phyloP scores from a whole-genome alignment of 164 flowering plant genomes.

The Vitis riparia region DNA sequence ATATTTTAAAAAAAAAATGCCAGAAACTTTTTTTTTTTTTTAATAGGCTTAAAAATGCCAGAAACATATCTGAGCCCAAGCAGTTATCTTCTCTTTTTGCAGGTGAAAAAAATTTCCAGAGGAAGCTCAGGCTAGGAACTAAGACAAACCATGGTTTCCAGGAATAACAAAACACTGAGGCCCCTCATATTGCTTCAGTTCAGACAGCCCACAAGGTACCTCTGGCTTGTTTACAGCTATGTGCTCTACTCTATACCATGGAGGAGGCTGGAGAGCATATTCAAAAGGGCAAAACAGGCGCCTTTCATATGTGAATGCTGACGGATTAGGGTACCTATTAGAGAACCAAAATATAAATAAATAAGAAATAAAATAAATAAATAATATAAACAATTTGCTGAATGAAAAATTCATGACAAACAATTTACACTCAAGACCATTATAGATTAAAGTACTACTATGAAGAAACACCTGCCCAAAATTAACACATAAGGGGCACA shows the following conservation, averaged over 20 bases:
- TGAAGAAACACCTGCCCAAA: too few species aligned
- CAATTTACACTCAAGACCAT: too few species aligned
- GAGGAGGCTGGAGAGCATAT: slow-evolving; percentile 97
- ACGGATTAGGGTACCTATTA: slow-evolving; percentile 96
- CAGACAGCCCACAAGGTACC: slow-evolving; percentile 65
- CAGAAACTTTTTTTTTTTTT: too few species aligned
- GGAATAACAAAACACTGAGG: slow-evolving; percentile 96
- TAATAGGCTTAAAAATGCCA: too few species aligned
- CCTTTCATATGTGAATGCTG: slow-evolving; percentile 86
- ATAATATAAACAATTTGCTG: background rate
- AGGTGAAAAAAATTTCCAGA: background rate
- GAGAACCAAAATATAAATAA: slow-evolving; percentile 6
- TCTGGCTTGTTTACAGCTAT: slow-evolving; percentile 94
- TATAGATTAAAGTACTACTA: too few species aligned
- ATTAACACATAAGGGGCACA: too few species aligned
- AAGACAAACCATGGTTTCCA: slow-evolving; percentile 93
- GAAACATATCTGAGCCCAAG: background rate
- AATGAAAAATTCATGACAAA: background rate
- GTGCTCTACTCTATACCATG: slow-evolving; percentile 80
- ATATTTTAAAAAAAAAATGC: too few species aligned
- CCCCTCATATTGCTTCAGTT: slow-evolving; percentile 78
- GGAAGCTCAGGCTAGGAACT: background rate
- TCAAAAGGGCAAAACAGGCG: slow-evolving; percentile 95
- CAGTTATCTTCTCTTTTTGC: background rate
- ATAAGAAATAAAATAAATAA: background rate